These are phyloP conservation scores for Coleophoma cylindrospora DNA, from an alignment of 2,329 filamentous ascomycete genomes.

Conservation along the genomic window DNA sequence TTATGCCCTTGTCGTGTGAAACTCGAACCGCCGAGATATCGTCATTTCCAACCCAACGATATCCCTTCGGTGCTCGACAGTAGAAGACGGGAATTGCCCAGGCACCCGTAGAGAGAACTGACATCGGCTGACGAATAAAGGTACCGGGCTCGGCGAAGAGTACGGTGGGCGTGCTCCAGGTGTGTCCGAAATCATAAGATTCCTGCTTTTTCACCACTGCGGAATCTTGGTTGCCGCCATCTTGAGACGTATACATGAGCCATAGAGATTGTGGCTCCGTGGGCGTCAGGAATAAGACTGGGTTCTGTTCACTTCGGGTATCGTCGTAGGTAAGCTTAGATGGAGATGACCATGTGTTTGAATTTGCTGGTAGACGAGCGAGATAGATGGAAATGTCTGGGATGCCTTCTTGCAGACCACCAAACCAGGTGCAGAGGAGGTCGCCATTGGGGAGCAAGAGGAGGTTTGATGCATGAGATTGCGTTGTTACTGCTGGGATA, in stretches of 20 bases:
- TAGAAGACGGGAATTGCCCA: conserved; percentile 39
- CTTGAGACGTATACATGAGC: conserved; percentile 39
- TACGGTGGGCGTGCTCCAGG: conserved; percentile 29
- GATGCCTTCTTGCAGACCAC: conserved; percentile 38
- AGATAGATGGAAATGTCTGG: conserved; percentile 39
- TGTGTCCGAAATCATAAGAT: conserved; percentile 29
- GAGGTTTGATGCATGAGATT: conserved; percentile 40
- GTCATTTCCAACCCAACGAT: conserved; percentile 38
- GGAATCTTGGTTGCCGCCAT: conserved; percentile 37
- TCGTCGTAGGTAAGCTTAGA: conserved; percentile 32
- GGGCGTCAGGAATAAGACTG: conserved; percentile 33
- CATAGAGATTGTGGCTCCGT: conserved; percentile 27
- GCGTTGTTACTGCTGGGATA: conserved; percentile 34
- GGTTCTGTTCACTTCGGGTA: conserved; percentile 39
- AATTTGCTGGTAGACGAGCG: conserved; percentile 28
- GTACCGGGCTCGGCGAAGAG: conserved; percentile 31
- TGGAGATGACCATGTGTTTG: conserved; percentile 27
- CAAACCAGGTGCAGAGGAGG: conserved; percentile 38
- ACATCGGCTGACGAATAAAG: conserved; percentile 36
- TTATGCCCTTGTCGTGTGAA: conserved; percentile 31
- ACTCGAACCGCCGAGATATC: conserved; percentile 35
- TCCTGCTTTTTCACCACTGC: conserved; percentile 31
- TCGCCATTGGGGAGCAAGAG: conserved; percentile 33
- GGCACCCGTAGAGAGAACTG: conserved; percentile 29
- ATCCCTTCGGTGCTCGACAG: conserved; percentile 33